A percentile compares a stretch with the other conserved stretches of the same genome.
phyloP scores from a whole-genome alignment of 257 asterid species.

The Solanum chmielewskii region DNA sequence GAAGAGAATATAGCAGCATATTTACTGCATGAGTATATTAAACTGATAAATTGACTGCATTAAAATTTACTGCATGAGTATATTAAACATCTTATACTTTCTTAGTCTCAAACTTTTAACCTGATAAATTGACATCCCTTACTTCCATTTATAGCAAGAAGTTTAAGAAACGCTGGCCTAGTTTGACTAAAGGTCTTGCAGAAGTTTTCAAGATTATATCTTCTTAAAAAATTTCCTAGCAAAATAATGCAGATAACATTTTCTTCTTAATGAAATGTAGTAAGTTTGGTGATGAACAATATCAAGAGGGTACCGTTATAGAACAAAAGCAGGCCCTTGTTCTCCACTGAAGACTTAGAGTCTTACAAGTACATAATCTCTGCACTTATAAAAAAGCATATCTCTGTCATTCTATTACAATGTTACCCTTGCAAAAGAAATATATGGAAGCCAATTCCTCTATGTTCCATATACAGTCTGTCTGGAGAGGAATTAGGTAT shows the following conservation, averaged over 20 bases:
- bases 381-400: background rate
- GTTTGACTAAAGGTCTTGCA: background rate
- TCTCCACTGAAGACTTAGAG: background rate
- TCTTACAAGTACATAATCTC: background rate
- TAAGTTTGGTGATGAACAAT: background rate
- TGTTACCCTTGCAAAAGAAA: background rate
- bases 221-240: background rate
- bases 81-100: background rate
- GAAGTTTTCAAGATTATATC: background rate
- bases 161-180: background rate
- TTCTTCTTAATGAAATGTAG: background rate
- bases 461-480: background rate
- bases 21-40: background rate
- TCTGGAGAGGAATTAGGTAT: background rate
- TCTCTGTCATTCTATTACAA: background rate
- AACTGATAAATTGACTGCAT: background rate
- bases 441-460: background rate
- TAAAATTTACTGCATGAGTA: background rate
- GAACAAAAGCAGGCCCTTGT: background rate
- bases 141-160: background rate
- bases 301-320: background rate
- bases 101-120: background rate
- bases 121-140: background rate
- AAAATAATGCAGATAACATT: background rate
- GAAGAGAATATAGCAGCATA: background rate